Percentiles rank a stretch among this genome's conserved stretches.
Evolutionary conservation across 768 basidiomycete species (phyloP).

Genomic region (Russula virescens): DNA sequence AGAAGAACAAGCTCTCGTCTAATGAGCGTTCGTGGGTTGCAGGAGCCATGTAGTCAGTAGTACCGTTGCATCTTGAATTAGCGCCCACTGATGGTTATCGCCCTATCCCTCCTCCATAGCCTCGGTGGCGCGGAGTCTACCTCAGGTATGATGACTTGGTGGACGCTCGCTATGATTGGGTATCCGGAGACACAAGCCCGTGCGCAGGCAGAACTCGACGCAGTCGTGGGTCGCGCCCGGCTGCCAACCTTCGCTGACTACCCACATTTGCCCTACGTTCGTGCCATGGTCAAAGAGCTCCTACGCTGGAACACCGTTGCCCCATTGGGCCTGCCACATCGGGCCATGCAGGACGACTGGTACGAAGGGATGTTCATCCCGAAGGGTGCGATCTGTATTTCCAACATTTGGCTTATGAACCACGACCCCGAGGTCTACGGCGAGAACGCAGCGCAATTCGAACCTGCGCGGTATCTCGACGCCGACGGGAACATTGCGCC

Average conservation of each 20-base stretch:
- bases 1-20: background rate
- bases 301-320: background rate
- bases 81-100: background rate
- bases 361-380: background rate
- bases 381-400: background rate
- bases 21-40: background rate
- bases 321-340: background rate
- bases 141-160: background rate
- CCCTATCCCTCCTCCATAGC: background rate
- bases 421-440: background rate
- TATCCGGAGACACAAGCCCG: background rate
- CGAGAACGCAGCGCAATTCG: background rate
- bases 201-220: background rate
- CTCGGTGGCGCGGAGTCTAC: background rate
- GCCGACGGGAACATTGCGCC: background rate
- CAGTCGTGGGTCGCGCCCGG: background rate
- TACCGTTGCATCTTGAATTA: no score
- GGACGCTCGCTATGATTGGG: background rate
- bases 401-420: background rate
- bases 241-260: background rate
- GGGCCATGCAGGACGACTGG: background rate
- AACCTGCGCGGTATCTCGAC: background rate
- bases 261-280: background rate
- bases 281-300: background rate
- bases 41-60: background rate